Evolutionary conservation across 1,284 basidiomycete genomes (phyloP), one percentile per base, ranked within the genome.

Genomic region (Fomitiporia mediterranea): DNA sequence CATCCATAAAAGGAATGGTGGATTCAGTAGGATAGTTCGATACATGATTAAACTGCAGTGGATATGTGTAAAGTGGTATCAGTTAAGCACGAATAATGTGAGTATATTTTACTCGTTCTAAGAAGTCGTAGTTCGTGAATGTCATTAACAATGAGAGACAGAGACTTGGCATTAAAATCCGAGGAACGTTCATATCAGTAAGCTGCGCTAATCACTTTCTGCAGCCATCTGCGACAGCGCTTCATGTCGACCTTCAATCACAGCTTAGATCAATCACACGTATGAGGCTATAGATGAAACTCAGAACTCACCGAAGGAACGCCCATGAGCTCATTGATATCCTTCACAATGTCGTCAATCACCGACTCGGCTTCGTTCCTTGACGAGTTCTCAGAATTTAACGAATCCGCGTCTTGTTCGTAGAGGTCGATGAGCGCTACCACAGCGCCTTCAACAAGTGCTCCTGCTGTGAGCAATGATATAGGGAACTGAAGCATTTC

Each of bases 401-500:
- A 57, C 61, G 63, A 42, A 54, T 70, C 66, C n/a, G 64, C 62
- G 42, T 74, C 69, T 11, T 64, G 64, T 52, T 72, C 71, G 58
- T 72, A 73, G 32, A 71, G 66, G 9, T 64, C 53, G 1, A 70
- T 65, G 4, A 83, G 64, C 8, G 71, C 66, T 6, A 70, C 63
- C 9, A 74, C 46, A 7, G 81, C 64, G 1, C 74, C 71, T 3
- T 78, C 74, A 7, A 78, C 63, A 2, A 84, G 63, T 1, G 77
- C 77, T 8, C 74, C 73, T 0, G 71, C 72, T 0, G 82, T 81
- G 13, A 84, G 71, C 21, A 79, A 61, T 4, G 78, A 80, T 8
- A 82, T 61, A 2, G 77, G 74, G 62, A 76, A 81, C 44, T 69
- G 72, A 48, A 81, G 65, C 54, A 80, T 66, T 56, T 83, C 78